Evolutionary conservation across 352 stramenopile genomes (phyloP).

Genomic region (Phytopythium cucurbitacearum): DNA sequence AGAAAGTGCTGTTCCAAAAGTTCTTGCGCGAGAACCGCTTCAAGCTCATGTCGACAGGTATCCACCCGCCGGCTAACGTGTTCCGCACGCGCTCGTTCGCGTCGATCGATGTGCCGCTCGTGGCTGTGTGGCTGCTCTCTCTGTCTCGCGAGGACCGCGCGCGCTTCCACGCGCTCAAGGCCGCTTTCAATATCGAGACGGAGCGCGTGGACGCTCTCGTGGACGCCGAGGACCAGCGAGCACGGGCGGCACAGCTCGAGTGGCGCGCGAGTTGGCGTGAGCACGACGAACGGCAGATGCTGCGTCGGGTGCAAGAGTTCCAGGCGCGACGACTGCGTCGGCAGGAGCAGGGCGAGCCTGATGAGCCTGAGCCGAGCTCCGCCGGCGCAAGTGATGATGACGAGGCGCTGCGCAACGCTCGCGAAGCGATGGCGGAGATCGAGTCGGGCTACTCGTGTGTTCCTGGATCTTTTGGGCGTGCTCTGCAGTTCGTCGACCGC

Average conservation of each 20-base stretch:
- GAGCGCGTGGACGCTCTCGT: constrained; percentile 71
- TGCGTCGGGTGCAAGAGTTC: constrained; percentile 72
- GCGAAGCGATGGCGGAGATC: constrained; percentile 84
- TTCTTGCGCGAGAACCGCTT: constrained; percentile 93
- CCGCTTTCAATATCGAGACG: constrained; percentile 85
- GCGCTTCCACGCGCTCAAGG: constrained; percentile 87
- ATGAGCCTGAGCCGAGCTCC: constrained; percentile 27
- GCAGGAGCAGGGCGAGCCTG: constrained; percentile 53
- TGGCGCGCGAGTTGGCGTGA: constrained; percentile 50
- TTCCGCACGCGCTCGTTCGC: constrained; percentile 87
- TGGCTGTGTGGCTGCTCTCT: constrained; percentile 88
- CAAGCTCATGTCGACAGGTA: constrained; percentile 91
- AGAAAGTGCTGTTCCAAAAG: constrained; percentile 92
- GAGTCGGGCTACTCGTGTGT: constrained; percentile 76
- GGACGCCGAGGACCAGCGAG: constrained; percentile 64
- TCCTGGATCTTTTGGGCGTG: constrained; percentile 68
- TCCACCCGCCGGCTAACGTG: constrained; percentile 87
- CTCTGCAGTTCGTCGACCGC: constrained; percentile 85
- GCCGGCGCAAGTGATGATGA: constrained; percentile 31
- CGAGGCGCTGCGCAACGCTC: constrained; percentile 76
- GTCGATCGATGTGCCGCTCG: constrained; percentile 87
- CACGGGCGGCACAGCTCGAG: constrained; percentile 37
- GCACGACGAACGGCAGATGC: constrained; percentile 66
- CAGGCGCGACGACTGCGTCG: constrained; percentile 64
- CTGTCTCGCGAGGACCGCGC: constrained; percentile 79